These are phyloP conservation scores for Spinacia oleracea DNA, from an alignment of 179 eudicot species.

Conservation along the genomic window DNA sequence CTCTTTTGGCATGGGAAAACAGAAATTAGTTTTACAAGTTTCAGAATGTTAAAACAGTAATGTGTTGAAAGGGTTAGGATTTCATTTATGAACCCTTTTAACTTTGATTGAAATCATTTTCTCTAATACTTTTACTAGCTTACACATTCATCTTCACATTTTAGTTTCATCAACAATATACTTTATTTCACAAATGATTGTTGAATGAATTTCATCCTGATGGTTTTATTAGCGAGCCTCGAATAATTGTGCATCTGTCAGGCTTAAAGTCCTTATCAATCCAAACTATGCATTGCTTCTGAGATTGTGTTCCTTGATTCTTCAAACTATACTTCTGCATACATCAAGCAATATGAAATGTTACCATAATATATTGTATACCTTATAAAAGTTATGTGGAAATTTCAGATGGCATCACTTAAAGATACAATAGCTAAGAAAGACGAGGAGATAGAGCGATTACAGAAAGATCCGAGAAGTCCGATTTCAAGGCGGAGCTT, in stretches of 20 bases:
- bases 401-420: constrained; percentile 70
- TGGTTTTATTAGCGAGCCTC: no score
- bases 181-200: neutral
- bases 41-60: neutral
- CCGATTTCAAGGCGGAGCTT: constrained; percentile 32
- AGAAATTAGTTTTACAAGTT: neutral
- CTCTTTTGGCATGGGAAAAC: neutral
- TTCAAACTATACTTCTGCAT: neutral
- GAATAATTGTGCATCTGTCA: neutral
- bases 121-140: no score
- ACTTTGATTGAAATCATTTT: neutral
- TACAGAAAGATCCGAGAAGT: constrained; percentile 57
- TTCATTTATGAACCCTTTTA: neutral
- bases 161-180: no score
- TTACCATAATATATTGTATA: no score
- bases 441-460: constrained; percentile 83
- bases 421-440: constrained; percentile 71
- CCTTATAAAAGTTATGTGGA: neutral
- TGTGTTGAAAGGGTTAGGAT: no score
- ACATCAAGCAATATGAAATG: neutral
- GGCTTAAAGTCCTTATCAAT: no score
- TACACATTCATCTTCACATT: neutral
- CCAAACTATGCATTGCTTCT: no score
- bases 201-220: neutral
- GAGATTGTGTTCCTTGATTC: no score